These are phyloP conservation scores for Ogataea nakhonphanomensis DNA, from an alignment of 805 yeast genomes.

Conservation along the genomic window DNA sequence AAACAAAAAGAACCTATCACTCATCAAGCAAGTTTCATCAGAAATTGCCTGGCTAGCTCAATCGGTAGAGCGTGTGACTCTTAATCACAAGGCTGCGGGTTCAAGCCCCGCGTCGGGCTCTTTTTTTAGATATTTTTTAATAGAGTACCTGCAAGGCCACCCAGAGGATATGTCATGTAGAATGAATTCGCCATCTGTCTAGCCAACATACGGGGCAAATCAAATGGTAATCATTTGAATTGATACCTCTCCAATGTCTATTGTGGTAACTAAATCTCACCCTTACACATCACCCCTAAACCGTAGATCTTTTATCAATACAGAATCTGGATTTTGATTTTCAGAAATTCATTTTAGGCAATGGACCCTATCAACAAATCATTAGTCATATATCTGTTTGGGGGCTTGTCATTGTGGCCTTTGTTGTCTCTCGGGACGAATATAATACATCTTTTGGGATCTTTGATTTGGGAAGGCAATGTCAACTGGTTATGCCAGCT, in stretches of 20 bases:
- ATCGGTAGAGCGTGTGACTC: constrained; percentile 29
- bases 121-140: constrained; percentile 9
- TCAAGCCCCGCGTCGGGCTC: constrained; percentile 26
- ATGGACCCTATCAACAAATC: not conserved
- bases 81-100: constrained; percentile 27
- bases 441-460: not conserved
- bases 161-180: too few species aligned
- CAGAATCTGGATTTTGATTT: too few species aligned
- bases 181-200: too few species aligned
- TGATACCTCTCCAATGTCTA: too few species aligned
- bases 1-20: not conserved
- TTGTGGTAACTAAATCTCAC: too few species aligned
- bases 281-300: too few species aligned
- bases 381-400: not conserved
- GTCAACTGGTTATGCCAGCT: constrained; percentile 29
- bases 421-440: not conserved
- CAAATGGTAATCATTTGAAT: too few species aligned
- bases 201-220: too few species aligned
- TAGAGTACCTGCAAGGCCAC: too few species aligned
- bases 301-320: too few species aligned
- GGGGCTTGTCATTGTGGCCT: constrained; percentile 2
- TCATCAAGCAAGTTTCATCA: not conserved
- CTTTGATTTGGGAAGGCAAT: constrained; percentile 2
- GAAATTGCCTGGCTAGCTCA: constrained; percentile 25
- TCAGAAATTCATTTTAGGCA: not conserved